These are phyloP conservation scores for Salix arbutifolia DNA, from an alignment of 345 rosid genomes.

Conservation along the genomic window DNA sequence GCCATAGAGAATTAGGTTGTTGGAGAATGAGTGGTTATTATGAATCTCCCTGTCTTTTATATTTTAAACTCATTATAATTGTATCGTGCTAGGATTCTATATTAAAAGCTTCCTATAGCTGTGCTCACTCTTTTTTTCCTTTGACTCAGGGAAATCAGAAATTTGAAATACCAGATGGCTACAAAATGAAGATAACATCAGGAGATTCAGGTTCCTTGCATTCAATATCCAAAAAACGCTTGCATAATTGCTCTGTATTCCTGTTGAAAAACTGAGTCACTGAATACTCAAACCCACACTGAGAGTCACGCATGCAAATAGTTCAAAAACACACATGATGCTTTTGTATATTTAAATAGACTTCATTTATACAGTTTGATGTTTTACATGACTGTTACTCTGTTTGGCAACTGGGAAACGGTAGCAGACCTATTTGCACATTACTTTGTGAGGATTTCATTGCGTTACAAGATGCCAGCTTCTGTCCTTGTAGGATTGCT, in stretches of 20 bases:
- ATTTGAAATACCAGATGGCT: slow-evolving; percentile 84
- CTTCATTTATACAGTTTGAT: not conserved
- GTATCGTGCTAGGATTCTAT: not conserved
- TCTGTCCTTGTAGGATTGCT: not conserved
- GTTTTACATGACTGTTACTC: not conserved
- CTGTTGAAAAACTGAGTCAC: not conserved
- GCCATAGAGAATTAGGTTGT: not conserved
- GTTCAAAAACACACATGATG: not conserved
- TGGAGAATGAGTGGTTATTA: not conserved
- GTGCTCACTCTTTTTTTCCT: not conserved
- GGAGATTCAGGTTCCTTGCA: slow-evolving; percentile 51
- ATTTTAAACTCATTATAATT: not conserved
- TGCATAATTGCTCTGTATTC: not conserved
- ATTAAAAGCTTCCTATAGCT: not conserved
- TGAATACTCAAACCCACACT: not conserved
- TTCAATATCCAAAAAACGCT: slow-evolving; percentile 1
- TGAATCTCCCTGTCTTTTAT: not conserved
- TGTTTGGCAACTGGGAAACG: not conserved
- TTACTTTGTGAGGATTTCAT: not conserved
- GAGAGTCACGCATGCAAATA: not conserved
- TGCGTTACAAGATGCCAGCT: not conserved
- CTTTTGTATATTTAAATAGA: not conserved
- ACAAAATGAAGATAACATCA: slow-evolving; percentile 56
- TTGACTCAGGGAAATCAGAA: slow-evolving; percentile 69
- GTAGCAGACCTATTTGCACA: not conserved